Percentiles rank a stretch among this genome's conserved stretches.
phyloP scores from a whole-genome alignment of 1,139 yeast species.

The Nakaseomyces glabratus region DNA sequence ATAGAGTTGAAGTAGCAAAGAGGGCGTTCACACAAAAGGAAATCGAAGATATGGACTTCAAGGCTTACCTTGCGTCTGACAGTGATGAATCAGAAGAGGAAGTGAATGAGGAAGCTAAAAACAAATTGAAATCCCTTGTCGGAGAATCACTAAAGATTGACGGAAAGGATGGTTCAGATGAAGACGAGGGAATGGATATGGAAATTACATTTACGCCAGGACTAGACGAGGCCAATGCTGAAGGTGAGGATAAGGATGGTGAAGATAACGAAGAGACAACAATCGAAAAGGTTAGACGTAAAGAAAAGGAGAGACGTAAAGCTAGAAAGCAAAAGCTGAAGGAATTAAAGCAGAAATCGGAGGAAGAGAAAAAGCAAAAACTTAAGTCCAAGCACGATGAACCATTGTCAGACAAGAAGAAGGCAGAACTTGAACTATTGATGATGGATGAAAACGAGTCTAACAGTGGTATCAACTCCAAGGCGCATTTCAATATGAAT shows the following conservation, averaged over 20 bases:
- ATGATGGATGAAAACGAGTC: conserved; percentile 68
- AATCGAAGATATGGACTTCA: conserved; percentile 91
- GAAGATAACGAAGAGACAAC: conserved; percentile 51
- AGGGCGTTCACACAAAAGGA: conserved; percentile 84
- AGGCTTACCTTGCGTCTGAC: conserved; percentile 90
- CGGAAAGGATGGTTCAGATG: conserved; percentile 32
- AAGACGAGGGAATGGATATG: conserved; percentile 74
- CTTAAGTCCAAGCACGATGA: conserved; percentile 22
- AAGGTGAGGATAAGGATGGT: conserved; percentile 30
- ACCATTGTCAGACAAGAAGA: conserved; percentile 33
- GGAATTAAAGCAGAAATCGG: conserved; percentile 42
- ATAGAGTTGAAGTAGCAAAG: conserved; percentile 68
- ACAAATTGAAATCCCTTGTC: conserved; percentile 58
- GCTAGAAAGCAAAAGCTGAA: conserved; percentile 68
- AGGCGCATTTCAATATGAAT: conserved; percentile 68
- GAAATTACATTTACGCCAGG: conserved; percentile 96
- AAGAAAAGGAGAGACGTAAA: conserved; percentile 87
- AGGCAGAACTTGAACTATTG: conserved; percentile 65
- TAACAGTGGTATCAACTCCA: conserved; percentile 34
- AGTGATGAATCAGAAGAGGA: conserved; percentile 49
- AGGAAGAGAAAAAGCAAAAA: conserved; percentile 34
- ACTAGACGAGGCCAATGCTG: conserved; percentile 36
- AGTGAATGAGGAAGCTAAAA: conserved; percentile 35
- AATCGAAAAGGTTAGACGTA: conserved; percentile 72
- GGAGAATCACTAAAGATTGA: conserved; percentile 22